Evolutionary conservation across 164 flowering plant species (phyloP), one percentile per base, ranked within the genome.

Genomic region (Platanus orientalis): DNA sequence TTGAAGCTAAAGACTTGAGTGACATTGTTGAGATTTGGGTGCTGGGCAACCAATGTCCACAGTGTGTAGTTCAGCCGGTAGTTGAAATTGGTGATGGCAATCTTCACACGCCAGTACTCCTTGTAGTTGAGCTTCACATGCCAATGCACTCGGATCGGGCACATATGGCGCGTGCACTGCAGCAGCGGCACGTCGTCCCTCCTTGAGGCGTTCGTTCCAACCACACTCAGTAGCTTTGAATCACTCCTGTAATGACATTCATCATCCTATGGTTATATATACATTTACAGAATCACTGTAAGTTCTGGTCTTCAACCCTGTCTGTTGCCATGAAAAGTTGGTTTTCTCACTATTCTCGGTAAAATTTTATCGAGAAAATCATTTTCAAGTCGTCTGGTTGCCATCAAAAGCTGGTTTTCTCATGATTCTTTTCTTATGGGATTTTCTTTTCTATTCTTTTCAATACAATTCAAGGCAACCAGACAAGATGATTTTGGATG

Each of bases 1-100:
- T 82, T 85, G 55, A 90, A 90, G 75, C 97, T 90, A 58, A 90
- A 88, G 62, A 86, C 86, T 76, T 88, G 83, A 25, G 92, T 90
- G 67, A 84, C 81, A 64, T 83, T 86, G 81, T 86, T 82, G 67
- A 90, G 90, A 75, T 86, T 90, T 2, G 97, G 94, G 59, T 90
- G 94, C 81, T 90, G 97, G 19, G 69, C 77, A 9, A 84, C 90
- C 2, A 88, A 87, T 1, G 84, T 82, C 97, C 94, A 90, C 54
- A 79, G 83, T 7, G 92, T 80, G 65, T 90, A 88, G 71, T 88
- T 90, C 72, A 82, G 7, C 54, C 89, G 62, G 63, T 86, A 84
- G 62, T 90, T 88, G 75, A 90, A 90, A 68, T 90, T 88, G 1
- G 92, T 88, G 34, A 90, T 64, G 23, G 92, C 70, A 0, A 88